phyloP scores from a whole-genome alignment of 768 basidiomycete genomes.

The Lactarius sanguifluus region DNA sequence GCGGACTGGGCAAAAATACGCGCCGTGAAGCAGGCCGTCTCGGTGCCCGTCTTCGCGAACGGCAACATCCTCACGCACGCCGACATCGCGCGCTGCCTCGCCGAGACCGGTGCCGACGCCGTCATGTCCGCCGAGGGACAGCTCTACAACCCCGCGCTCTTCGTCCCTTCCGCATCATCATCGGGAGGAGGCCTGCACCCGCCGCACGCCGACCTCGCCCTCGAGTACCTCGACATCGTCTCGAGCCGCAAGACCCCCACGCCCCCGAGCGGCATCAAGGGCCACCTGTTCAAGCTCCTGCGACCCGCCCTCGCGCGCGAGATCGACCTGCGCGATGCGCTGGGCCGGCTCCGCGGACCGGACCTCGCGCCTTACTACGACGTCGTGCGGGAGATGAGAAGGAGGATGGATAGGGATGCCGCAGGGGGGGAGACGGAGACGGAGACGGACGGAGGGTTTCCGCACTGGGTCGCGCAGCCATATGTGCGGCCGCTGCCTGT shows the following conservation, averaged over 20 bases:
- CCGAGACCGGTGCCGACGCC: constrained; percentile 83
- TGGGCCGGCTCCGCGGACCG: constrained; percentile 50
- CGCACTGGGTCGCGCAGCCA: constrained; percentile 73
- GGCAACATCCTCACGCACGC: constrained; percentile 88
- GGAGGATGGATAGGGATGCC: constrained; percentile 55
- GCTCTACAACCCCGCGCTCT: constrained; percentile 88
- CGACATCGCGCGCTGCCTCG: constrained; percentile 80
- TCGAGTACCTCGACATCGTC: constrained; percentile 87
- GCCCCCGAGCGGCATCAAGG: constrained; percentile 73
- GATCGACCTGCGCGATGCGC: constrained; percentile 66
- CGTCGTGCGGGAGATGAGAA: constrained; percentile 59
- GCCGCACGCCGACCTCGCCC: constrained; percentile 63
- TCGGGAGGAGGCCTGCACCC: constrained; percentile 51
- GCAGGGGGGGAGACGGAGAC: constrained; percentile 38
- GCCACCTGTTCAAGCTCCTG: constrained; percentile 92
- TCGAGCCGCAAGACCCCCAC: constrained; percentile 68
- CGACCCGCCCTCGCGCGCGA: constrained; percentile 69
- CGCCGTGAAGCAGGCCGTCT: constrained; percentile 87
- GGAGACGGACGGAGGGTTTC: constrained; percentile 55
- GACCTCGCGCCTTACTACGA: constrained; percentile 42
- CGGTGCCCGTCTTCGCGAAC: constrained; percentile 94
- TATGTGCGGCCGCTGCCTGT: constrained; percentile 50
- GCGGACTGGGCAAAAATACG: constrained; percentile 90
- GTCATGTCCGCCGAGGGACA: constrained; percentile 97
- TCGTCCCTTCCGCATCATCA: constrained; percentile 38